Percentiles rank a stretch among this genome's conserved stretches.
phyloP scores from a whole-genome alignment of 2,329 filamentous ascomycete genomes.

The Apiospora pterosperma region DNA sequence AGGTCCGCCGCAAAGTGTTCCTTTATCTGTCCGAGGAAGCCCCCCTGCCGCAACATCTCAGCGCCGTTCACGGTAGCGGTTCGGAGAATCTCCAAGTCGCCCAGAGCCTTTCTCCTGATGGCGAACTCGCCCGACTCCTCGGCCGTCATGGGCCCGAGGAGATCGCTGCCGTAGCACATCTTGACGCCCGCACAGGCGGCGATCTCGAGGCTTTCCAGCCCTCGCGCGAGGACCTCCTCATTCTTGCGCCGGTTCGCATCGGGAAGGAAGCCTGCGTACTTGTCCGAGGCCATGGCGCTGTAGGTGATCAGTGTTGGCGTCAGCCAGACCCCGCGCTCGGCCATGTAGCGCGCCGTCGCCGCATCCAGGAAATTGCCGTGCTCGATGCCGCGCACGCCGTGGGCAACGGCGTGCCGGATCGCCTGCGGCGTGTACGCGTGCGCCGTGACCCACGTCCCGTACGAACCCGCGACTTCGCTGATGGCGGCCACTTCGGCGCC shows the following conservation, averaged over 20 bases:
- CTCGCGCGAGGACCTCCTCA: constrained; percentile 39
- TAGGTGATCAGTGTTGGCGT: constrained; percentile 51
- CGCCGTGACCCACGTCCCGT: constrained; percentile 47
- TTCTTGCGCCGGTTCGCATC: constrained; percentile 42
- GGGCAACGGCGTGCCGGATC: constrained; percentile 47
- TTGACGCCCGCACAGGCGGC: constrained; percentile 47
- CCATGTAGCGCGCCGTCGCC: constrained; percentile 43
- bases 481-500: constrained; percentile 49
- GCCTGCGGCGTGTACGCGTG: constrained; percentile 50
- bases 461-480: constrained; percentile 39
- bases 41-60: constrained; percentile 38
- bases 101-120: constrained; percentile 39
- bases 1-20: constrained; percentile 47
- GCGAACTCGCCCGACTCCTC: constrained; percentile 48
- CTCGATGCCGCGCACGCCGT: constrained; percentile 48
- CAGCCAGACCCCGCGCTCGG: constrained; percentile 41
- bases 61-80: constrained; percentile 49
- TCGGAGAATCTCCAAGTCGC: constrained; percentile 39
- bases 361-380: constrained; percentile 36
- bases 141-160: constrained; percentile 46
- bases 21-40: constrained; percentile 43
- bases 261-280: constrained; percentile 37
- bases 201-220: constrained; percentile 41
- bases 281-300: constrained; percentile 39
- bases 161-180: constrained; percentile 52